Percentiles rank a stretch among this genome's conserved stretches.
These are phyloP conservation scores for Trichophaea hybrida DNA, from an alignment of 2,329 filamentous ascomycete species.

Conservation along the genomic window DNA sequence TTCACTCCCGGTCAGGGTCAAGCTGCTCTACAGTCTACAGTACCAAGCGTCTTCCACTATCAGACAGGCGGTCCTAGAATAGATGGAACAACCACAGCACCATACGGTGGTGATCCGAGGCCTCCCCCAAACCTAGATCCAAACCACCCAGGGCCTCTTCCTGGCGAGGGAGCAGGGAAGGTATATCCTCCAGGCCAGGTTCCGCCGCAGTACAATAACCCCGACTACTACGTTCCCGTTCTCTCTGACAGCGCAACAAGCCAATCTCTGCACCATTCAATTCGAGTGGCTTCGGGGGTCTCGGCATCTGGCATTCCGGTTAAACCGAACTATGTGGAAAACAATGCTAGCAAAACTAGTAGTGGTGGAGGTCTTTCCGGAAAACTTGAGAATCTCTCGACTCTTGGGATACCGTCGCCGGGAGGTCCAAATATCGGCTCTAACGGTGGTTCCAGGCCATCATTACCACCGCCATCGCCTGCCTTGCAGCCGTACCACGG, in stretches of 20 bases:
- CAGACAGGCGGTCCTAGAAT: conserved; percentile 1
- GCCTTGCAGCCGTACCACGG: conserved; percentile 46
- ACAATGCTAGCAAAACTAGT: neutral
- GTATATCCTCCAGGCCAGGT: conserved; percentile 18
- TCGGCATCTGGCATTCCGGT: neutral
- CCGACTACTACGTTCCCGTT: conserved; percentile 19
- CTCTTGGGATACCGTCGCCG: conserved; percentile 3
- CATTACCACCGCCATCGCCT: conserved; percentile 85
- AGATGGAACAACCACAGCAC: neutral
- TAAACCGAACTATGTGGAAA: neutral
- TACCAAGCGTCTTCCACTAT: conserved; percentile 1
- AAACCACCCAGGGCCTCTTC: conserved; percentile 11
- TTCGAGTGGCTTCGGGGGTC: neutral
- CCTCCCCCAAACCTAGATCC: conserved; percentile 19
- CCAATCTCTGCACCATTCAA: neutral
- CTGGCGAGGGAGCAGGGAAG: conserved; percentile 16
- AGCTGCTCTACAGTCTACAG: neutral
- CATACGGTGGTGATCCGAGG: conserved; percentile 4
- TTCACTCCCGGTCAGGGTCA: neutral
- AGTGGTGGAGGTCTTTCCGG: neutral
- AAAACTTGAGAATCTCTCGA: neutral
- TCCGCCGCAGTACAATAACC: conserved; percentile 17
- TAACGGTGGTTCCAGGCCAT: conserved; percentile 46
- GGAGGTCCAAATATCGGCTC: neutral
- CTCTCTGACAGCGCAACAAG: neutral